Base-by-base conservation (phyloP, 257 asterid species). In the Nicotiana knightiana region DNA sequence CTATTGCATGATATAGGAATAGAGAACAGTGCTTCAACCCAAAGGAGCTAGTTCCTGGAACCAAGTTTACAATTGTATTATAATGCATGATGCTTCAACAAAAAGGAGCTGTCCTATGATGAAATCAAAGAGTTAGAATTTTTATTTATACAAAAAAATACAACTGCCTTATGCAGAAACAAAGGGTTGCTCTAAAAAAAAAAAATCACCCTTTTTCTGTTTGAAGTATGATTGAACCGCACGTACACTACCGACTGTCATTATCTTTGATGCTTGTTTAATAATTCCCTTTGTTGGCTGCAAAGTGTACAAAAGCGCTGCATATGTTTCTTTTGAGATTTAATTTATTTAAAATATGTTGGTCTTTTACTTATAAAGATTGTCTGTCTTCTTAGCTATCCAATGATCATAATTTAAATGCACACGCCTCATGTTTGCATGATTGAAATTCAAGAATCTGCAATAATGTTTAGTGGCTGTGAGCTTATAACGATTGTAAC, bases 391-490 rank as follows among this genome's bases (percentile, higher is more conserved):
- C 84, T 65, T 43, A 43, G 46, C 61, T 67, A n/a, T 35, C 51
- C 58, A 6, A 67, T 51, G 17, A 61, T 21, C 24, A 76, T 85
- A 85, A 82, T 83, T 35, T 24, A 89, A 66, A 71, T 76, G 30
- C 76, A 16, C 63, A 75, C 59, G 64, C 87, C 93, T 88, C 95
- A 86, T 89, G 97, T 88, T 88, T 85, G 85, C 88, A 92, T 90
- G 85, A 91, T 91, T 92, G 84, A 75, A 84, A 68, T 80, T 82
- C 80, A 87, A 86, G 85, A 88, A 87, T 84, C 79, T 57, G 4
- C 51, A 58, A 10, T 62, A 43, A 12, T 46, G 21, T 3, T 35
- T 75, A 24, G 82, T 73, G 51, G 76, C 32, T 81, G 67, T 35
- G 58, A n/a, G 67, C 10, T 62, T 37, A 46, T 63, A 46, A 71